Base-by-base conservation (phyloP, 768 basidiomycete species). In the Suillus clintonianus region DNA sequence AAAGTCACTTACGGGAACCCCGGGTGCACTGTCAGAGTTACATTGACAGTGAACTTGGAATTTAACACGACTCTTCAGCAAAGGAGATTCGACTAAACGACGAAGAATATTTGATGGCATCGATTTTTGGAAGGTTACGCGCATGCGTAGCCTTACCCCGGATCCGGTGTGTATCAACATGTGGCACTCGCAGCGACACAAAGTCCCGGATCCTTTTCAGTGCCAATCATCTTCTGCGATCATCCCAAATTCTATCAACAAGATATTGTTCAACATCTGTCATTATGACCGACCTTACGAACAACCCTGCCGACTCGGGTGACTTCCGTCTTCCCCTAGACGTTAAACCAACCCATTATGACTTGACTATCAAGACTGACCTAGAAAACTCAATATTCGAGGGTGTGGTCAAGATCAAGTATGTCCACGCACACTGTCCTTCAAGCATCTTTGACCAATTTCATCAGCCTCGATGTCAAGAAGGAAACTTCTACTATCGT, bases 291-390 rank as follows among this genome's bases (percentile, higher is more conserved):
- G 37, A 9, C 15, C 42, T 32, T 10, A 22, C 60, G 10, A 22
- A 63, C 42, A 60, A 34, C 3, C 61, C 70, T 39, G 51, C 41
- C 63, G 24, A 57, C 56, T 57, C 56, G 24, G 37, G 17, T 27
- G 63, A 27, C 4, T 77, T 75, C 61, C 87, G 91, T 68, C 84
- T 94, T 60, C 90, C 91, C 22, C 81, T 81, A 1, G 78, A 87
- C 66, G 84, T 91, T 60, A 86, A 82, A 69, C 89, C 92, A 14
- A 82, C 76, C 8, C 92, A 95, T 73, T 96, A 95, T 75, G 89
- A 92, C 68, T 71, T 95, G 57, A 86, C 86, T 53, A 78, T 95
- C 72, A 86, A 85, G 70, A 95, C 94, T 4, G 93, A 98, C 77
- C 85, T 98, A 59, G 83, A 89, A 62, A 82, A 82, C n/a, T 82